phyloP scores from a whole-genome alignment of 1,284 basidiomycete genomes.

The Moniliophthora roreri region DNA sequence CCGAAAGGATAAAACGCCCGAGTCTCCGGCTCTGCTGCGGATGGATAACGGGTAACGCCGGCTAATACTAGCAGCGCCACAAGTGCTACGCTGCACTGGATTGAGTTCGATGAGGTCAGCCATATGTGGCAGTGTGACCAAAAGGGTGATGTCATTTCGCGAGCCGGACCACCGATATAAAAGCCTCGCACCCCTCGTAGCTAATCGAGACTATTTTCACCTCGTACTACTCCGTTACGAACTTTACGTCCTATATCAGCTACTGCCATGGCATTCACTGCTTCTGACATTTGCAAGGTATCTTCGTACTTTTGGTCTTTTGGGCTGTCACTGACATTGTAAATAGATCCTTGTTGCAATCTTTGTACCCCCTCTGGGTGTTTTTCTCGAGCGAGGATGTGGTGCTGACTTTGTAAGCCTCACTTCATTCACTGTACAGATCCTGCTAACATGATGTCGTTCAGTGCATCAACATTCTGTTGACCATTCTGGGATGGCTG shows the following conservation, averaged over 20 bases:
- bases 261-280: constrained; percentile 65
- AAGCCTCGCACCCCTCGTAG: neutral
- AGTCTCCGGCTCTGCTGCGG: neutral
- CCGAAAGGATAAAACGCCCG: neutral
- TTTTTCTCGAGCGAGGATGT: constrained; percentile 80
- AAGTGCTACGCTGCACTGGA: neutral
- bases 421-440: too few species aligned
- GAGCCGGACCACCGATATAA: neutral
- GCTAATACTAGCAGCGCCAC: neutral
- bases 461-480: constrained; percentile 69
- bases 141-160: too few species aligned
- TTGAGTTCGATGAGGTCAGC: neutral
- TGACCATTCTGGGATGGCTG: constrained; percentile 75
- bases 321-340: too few species aligned
- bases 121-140: neutral
- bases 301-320: constrained; percentile 7
- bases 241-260: neutral
- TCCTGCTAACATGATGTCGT: too few species aligned
- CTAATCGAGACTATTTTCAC: constrained; percentile 11
- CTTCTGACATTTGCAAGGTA: constrained; percentile 76
- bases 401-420: constrained; percentile 59
- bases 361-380: constrained; percentile 75
- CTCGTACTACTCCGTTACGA: constrained; percentile 5
- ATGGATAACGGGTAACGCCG: neutral
- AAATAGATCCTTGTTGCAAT: constrained; percentile 65